Conservation (phyloP, 306 rosid genomes). For the Corylus heterophylla region DNA sequence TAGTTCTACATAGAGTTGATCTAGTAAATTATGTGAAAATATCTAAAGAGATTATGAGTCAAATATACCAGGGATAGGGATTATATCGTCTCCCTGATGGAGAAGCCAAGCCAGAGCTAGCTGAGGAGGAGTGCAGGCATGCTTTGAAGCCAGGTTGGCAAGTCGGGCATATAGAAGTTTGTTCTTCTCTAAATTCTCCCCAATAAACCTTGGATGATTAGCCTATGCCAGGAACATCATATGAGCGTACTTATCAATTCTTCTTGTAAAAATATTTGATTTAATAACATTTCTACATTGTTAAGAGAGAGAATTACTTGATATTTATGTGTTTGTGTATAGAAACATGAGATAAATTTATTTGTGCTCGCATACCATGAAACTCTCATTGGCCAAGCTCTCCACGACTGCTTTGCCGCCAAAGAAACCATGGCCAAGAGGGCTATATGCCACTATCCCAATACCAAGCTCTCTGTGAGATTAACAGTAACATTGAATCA, state of each 20-base stretch:
- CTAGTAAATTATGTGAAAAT: background rate
- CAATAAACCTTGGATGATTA: constrained; percentile 66
- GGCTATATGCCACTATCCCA: constrained; percentile 69
- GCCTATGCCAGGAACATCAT: constrained; percentile 31
- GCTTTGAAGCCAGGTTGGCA: constrained; percentile 48
- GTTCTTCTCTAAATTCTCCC: constrained; percentile 69
- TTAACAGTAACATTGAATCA: background rate
- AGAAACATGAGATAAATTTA: constrained; percentile 12
- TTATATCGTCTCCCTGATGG: constrained; percentile 60
- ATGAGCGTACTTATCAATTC: constrained; percentile 16
- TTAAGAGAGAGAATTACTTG: background rate
- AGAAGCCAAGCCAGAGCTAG: constrained; percentile 75
- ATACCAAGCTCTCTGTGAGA: constrained; percentile 64
- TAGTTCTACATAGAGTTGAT: background rate
- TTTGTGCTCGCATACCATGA: constrained; percentile 40
- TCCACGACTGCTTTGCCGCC: constrained; percentile 66
- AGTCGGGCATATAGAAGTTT: constrained; percentile 44
- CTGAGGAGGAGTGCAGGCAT: constrained; percentile 59
- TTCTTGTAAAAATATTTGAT: background rate
- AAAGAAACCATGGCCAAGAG: constrained; percentile 71
- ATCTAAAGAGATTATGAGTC: background rate
- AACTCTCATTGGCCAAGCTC: constrained; percentile 51
- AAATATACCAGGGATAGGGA: constrained; percentile 70
- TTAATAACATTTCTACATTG: background rate
- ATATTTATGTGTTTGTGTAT: background rate